These are phyloP conservation scores for Didymella segeticola DNA, from an alignment of 2,329 filamentous ascomycete genomes.

Conservation along the genomic window DNA sequence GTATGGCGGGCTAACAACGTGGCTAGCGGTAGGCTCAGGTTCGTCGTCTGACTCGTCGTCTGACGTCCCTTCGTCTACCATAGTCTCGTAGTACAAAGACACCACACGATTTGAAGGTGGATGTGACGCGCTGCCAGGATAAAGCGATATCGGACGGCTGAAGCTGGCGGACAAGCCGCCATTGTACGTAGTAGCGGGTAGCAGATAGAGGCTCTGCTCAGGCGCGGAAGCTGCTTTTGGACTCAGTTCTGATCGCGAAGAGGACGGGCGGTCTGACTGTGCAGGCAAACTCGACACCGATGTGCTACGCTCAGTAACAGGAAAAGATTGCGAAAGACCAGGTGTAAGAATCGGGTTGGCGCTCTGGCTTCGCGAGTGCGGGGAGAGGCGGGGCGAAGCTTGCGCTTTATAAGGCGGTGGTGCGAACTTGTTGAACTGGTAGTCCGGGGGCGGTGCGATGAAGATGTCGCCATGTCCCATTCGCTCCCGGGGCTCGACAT, in stretches of 20 bases:
- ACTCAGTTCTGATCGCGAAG: not conserved
- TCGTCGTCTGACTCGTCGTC: constrained; percentile 1
- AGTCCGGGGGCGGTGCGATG: constrained; percentile 46
- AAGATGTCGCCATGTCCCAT: constrained; percentile 44
- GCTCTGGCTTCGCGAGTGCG: constrained; percentile 31
- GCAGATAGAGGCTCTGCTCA: constrained; percentile 23
- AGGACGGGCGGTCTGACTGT: constrained; percentile 9
- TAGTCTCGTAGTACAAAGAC: constrained; percentile 17
- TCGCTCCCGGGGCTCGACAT: constrained; percentile 39
- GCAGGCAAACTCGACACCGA: constrained; percentile 16
- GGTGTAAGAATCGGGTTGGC: constrained; percentile 28
- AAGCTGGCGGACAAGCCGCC: constrained; percentile 17
- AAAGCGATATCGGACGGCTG: constrained; percentile 14
- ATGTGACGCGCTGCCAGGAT: not conserved
- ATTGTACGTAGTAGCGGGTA: constrained; percentile 34
- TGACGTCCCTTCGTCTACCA: constrained; percentile 1
- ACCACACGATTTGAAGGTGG: constrained; percentile 11
- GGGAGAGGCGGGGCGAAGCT: constrained; percentile 19
- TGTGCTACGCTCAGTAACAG: constrained; percentile 20
- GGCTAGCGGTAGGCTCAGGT: not conserved
- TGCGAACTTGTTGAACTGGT: constrained; percentile 27
- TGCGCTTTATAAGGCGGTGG: constrained; percentile 14
- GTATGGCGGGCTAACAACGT: not conserved
- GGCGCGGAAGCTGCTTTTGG: constrained; percentile 18
- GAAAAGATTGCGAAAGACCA: constrained; percentile 27